Base-by-base conservation (phyloP, 2,329 filamentous ascomycete species). In the Diaporthe australafricana region DNA sequence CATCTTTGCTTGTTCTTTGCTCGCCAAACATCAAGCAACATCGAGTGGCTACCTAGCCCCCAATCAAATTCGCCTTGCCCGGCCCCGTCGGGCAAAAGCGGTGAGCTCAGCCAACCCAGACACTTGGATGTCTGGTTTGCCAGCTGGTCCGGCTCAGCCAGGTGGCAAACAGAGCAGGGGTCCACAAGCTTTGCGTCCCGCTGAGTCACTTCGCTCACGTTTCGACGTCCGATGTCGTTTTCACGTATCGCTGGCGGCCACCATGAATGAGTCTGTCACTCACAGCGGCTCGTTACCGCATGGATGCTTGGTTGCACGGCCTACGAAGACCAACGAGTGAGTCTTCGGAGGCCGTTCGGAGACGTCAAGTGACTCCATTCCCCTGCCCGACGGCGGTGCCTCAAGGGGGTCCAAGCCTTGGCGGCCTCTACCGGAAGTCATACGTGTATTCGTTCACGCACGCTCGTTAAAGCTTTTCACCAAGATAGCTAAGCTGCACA, bases 61-160 rank as follows among this genome's bases (percentile, higher is more conserved):
- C 30, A 60, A 60, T 30, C 20, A 35, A 16, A 9, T 40, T 57
- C 53, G 53, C 53, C 66, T 20, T 68, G 66, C 20, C 40, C 52
- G 38, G 22, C 63, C 48, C 38, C 48, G 45, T 60, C 53, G 66
- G 66, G 66, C 66, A 60, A 69, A 69, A 57, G 66, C 66, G 66
- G 66, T 69, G 53, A 69, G 66, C 27, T 22, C 38, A 35, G 27
- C 27, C 22, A 25, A 8, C 16, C 9, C 17, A 57, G 30, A n/a
- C 22, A 14, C 55, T 27, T 48, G 65, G 20, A 47, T 40, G 35
- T 27, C 14, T 30, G 30, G 45, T 40, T 48, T 56, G 55, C 69
- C 69, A 70, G 69, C 69, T 67, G 69, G 69, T 32, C 55, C 30
- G 45, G 38, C 66, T n/a, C 17, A 47, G 40, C 69, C 69, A 70